Conservation (phyloP, 2,329 filamentous ascomycete species). For the Apiospora phragmitis region DNA sequence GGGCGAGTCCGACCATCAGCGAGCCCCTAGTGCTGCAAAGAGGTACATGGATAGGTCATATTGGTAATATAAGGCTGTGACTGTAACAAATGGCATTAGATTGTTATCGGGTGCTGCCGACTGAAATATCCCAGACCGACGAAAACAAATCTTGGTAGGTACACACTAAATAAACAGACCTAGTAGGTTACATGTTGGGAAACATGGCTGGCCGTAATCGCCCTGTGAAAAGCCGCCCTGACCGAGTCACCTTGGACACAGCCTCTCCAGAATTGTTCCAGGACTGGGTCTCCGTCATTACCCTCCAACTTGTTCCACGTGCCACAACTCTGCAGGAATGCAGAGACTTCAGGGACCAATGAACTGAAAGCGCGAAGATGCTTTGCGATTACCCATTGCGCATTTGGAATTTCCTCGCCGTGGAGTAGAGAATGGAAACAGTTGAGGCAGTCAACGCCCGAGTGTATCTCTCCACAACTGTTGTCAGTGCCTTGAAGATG, state of each 20-base stretch:
- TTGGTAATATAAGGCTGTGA: too few relatives aligned
- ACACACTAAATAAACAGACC: background rate
- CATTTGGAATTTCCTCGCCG: background rate
- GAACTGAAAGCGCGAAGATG: background rate
- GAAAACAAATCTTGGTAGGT: background rate
- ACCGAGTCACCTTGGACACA: background rate
- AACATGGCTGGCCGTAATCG: background rate
- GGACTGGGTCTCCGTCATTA: background rate
- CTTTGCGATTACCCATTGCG: background rate
- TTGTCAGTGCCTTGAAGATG: background rate
- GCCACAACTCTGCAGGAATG: background rate
- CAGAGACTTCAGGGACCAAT: background rate
- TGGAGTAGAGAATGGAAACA: background rate
- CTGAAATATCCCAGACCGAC: too few relatives aligned
- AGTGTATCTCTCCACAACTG: background rate
- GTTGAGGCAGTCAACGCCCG: background rate
- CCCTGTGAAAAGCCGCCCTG: background rate
- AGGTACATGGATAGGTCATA: too few relatives aligned
- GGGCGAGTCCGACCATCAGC: too few relatives aligned
- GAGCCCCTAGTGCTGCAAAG: too few relatives aligned
- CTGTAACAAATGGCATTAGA: too few relatives aligned
- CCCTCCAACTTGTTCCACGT: background rate
- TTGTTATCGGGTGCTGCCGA: too few relatives aligned
- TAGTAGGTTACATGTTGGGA: background rate
- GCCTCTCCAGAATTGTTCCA: background rate